Evolutionary conservation across 2,329 filamentous ascomycete genomes (phyloP), one percentile per base, ranked within the genome.

Genomic region (Trichoderma pleuroti): DNA sequence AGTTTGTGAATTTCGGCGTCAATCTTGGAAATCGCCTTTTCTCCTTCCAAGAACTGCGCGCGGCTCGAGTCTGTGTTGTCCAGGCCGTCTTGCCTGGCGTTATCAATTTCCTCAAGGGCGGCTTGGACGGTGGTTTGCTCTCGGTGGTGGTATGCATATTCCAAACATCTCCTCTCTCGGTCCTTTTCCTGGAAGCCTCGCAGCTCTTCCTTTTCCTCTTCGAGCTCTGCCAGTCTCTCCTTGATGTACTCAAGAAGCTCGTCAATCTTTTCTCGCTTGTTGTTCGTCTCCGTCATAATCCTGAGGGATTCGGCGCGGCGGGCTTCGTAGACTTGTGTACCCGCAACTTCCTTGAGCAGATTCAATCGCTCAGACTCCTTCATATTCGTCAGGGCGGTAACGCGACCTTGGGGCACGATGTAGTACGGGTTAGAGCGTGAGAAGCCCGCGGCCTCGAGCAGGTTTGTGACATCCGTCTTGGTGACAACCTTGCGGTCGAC

Each of bases 341-440:
- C 96, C 0, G 96, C 96, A n/a, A 99, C 96, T 78, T 98, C 96
- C 81, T 99, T 99, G 72, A 99, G 83, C 72, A 99, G 84, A 75
- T 92, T 94, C 73, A 99, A 83, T 66, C 96, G 89, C 80, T 98
- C 94, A 1, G 91, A 90, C 80, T 99, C 96, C 81, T 98, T 98
- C 96, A 99, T 99, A 80, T 98, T 99, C 57, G 96, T 99, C 78
- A 99, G 86, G 28, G 93, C 91, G 0, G 96, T 98, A 72, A 99
- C 94, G 78, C 96, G 93, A 68, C 96, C 96, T 80, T 99, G 96
- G 0, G 97, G 96, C 2, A 99, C 97, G 76, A 99, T 99, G 81
- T 99, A 99, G 85, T 98, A 99, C 30, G 96, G 96, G 80, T 99
- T 99, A 70, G 94, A 97, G 74, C 94, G 90, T 72, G 95, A 98